Percentiles rank a stretch among this genome's conserved stretches.
These are phyloP conservation scores for Cutaneotrichosporon dermatis DNA, from an alignment of 1,284 basidiomycete genomes.

Conservation along the genomic window DNA sequence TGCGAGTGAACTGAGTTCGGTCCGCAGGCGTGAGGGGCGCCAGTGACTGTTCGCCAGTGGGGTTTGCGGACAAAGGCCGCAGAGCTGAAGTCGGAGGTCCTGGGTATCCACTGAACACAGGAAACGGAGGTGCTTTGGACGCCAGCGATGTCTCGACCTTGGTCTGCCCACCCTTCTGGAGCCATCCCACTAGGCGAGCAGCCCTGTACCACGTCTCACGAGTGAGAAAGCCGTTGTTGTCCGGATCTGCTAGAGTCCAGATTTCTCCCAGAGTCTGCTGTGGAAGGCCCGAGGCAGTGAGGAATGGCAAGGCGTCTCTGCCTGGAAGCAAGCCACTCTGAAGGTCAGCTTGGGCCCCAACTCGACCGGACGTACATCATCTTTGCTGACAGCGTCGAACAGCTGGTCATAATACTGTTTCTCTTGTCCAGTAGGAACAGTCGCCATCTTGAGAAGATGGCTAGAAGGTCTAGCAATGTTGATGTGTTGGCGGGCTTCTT, in stretches of 20 bases:
- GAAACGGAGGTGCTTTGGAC: slow-evolving; percentile 65
- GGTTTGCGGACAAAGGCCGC: slow-evolving; percentile 49
- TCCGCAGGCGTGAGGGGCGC: slow-evolving; percentile 72
- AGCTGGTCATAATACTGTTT: slow-evolving; percentile 46
- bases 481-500: no score
- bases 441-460: slow-evolving; percentile 4
- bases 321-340: slow-evolving; percentile 75
- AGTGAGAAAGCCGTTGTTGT: slow-evolving; percentile 87
- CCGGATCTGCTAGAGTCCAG: slow-evolving; percentile 87
- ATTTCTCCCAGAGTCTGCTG: slow-evolving; percentile 83
- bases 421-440: slow-evolving; percentile 22
- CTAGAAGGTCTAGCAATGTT: neutral
- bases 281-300: slow-evolving; percentile 70
- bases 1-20: slow-evolving; percentile 70
- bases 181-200: slow-evolving; percentile 83
- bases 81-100: slow-evolving; percentile 49
- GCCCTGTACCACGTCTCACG: slow-evolving; percentile 79
- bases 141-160: slow-evolving; percentile 26
- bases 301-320: slow-evolving; percentile 74
- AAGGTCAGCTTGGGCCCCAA: no score
- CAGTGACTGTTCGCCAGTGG: slow-evolving; percentile 36
- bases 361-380: slow-evolving; percentile 29
- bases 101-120: slow-evolving; percentile 69
- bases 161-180: slow-evolving; percentile 65
- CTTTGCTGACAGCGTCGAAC: slow-evolving; percentile 42